Conservation (phyloP, 495 filamentous ascomycete genomes). For the Clavariopsis aquatica region DNA sequence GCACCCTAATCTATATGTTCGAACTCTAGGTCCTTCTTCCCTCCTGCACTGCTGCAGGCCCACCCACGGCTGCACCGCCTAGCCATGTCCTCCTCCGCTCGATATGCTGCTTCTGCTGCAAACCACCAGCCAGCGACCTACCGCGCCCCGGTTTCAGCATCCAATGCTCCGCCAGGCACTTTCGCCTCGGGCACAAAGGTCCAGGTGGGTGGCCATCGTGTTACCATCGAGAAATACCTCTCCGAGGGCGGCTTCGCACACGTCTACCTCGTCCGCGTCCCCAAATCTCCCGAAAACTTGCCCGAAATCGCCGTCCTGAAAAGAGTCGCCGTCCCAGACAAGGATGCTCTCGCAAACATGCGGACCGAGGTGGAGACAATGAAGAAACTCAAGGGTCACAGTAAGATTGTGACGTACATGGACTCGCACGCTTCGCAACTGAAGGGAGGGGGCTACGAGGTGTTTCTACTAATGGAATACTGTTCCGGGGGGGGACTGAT, state of each 20-base stretch:
- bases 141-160: slow-evolving; percentile 45
- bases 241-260: slow-evolving; percentile 98
- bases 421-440: slow-evolving; percentile 96
- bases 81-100: slow-evolving; percentile 38
- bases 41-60: slow-evolving; percentile 35
- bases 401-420: slow-evolving; percentile 94
- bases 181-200: slow-evolving; percentile 94
- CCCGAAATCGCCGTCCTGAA: slow-evolving; percentile 88
- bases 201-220: slow-evolving; percentile 87
- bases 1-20: slow-evolving; percentile 27
- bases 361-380: slow-evolving; percentile 98
- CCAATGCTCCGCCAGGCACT: slow-evolving; percentile 76
- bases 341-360: slow-evolving; percentile 90
- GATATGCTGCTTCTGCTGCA: slow-evolving; percentile 34
- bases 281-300: slow-evolving; percentile 68
- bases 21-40: slow-evolving; percentile 14
- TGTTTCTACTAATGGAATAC: slow-evolving; percentile 98
- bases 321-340: slow-evolving; percentile 96
- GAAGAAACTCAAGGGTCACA: slow-evolving; percentile 97
- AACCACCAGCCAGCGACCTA: slow-evolving; percentile 36
- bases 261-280: slow-evolving; percentile 91
- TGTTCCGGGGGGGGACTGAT: slow-evolving; percentile 83
- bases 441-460: slow-evolving; percentile 90
- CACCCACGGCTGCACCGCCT: slow-evolving; percentile 19
- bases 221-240: slow-evolving; percentile 96